Base-by-base conservation (phyloP, 768 basidiomycete genomes). In the Psilocybe subaeruginosa region DNA sequence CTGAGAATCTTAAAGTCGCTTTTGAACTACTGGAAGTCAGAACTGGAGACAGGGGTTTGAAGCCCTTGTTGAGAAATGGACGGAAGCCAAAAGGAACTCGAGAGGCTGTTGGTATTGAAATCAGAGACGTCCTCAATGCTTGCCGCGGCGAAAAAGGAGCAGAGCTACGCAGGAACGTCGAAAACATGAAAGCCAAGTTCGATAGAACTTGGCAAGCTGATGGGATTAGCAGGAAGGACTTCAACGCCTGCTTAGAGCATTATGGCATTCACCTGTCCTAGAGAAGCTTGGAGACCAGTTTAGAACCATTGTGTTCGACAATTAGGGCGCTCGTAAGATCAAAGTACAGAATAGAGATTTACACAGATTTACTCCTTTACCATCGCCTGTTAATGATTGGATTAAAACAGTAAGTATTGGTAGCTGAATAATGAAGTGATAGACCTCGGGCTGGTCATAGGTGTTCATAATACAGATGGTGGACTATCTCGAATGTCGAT, bases 11-110 rank as follows among this genome's bases (percentile, higher is more conserved):
- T n/a, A 56, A 55, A 9, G 61, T 63, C 35, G 59, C 62, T 14
- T 51, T 66, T 39, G 66, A 67, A 16, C 49, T 67, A 11, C 8
- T 64, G 9, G 63, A 67, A 47, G 63, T 67, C 27, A 61, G 66
- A 11, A 64, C 60, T 3, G 66, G 66, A 12, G 41, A 48, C 14
- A 39, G 56, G 14, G 63, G 60, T 9, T 9, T 60, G 37, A 64
- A 60, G 52, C 63, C 66, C 4, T 45, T 52, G 2, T 35, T 59
- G 4, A 46, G 58, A 17, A 58, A 51, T 19, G 60, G 50, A 3
- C 37, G 55, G 3, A 30, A 54, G 7, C 54, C 63, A 0, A 54
- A 50, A 5, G 66, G 66, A 0, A 67, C 66, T 5, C 63, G 55
- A 3, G 66, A 57, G 17, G 66, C 66, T 3, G 61, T 67, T 2